Percentiles rank a stretch among this genome's conserved stretches.
phyloP scores from a whole-genome alignment of 805 yeast species.

The Sungouiella blattae region DNA sequence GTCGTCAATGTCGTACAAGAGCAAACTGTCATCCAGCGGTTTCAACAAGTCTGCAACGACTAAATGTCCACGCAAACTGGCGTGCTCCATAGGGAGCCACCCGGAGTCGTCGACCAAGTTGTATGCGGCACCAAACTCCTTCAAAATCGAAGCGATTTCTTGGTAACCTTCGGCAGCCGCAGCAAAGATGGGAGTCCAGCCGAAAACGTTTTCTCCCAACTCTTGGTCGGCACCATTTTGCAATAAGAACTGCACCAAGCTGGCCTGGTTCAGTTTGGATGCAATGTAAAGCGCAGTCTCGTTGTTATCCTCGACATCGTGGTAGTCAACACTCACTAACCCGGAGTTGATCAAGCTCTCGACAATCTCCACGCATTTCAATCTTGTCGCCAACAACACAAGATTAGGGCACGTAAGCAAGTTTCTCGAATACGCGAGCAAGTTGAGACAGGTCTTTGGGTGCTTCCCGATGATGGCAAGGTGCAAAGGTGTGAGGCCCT shows the following conservation, averaged over 20 bases:
- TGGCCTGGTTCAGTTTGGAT: conserved; percentile 54
- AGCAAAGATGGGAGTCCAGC: conserved; percentile 91
- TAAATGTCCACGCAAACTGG: conserved; percentile 84
- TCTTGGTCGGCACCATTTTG: conserved; percentile 67
- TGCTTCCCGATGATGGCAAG: conserved; percentile 80
- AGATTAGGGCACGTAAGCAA: conserved; percentile 53
- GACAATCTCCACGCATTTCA: conserved; percentile 58
- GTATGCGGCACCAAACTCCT: conserved; percentile 50
- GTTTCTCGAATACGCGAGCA: conserved; percentile 42
- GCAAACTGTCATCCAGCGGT: conserved; percentile 39
- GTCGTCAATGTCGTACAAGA: conserved; percentile 32
- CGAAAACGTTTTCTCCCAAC: conserved; percentile 70
- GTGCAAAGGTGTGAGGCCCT: conserved; percentile 76
- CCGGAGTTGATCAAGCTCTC: conserved; percentile 49
- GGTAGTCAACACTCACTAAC: conserved; percentile 62
- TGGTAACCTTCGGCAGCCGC: conserved; percentile 83
- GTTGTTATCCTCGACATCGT: conserved; percentile 49
- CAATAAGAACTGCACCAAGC: conserved; percentile 54
- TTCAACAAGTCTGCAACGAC: conserved; percentile 60
- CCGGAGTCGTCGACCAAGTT: conserved; percentile 75
- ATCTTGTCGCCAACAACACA: conserved; percentile 63
- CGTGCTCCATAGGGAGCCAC: conserved; percentile 98
- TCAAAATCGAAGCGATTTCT: conserved; percentile 53
- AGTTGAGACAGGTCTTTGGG: conserved; percentile 64
- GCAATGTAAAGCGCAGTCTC: conserved; percentile 88